Percentiles rank a stretch among this genome's conserved stretches.
Evolutionary conservation across 1,284 basidiomycete genomes (phyloP).

Genomic region (Trichosporon faecale): DNA sequence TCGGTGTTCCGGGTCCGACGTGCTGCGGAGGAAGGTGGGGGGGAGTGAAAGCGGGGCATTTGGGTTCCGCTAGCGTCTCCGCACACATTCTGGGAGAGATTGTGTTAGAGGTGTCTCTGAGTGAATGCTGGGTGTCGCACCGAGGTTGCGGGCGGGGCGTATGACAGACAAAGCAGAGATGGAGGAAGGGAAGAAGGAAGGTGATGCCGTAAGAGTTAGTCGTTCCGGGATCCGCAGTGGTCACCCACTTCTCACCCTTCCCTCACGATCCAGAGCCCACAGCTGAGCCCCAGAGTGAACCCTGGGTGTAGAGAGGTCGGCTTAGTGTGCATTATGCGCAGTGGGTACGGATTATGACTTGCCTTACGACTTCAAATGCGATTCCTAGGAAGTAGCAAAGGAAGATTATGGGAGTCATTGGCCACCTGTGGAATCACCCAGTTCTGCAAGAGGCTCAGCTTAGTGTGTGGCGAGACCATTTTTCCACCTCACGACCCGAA

Average conservation of each 20-base stretch:
- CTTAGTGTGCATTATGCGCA: neutral
- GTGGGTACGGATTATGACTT: neutral
- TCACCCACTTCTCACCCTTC: neutral
- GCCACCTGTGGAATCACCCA: neutral
- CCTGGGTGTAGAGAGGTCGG: too few relatives aligned
- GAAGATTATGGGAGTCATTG: neutral
- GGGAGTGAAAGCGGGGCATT: too few relatives aligned
- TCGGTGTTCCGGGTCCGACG: neutral
- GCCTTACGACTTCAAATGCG: too few relatives aligned
- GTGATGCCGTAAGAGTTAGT: neutral
- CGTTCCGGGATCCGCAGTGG: neutral
- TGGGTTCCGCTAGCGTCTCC: neutral
- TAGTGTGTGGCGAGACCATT: neutral
- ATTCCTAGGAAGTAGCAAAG: neutral
- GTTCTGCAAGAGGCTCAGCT: neutral
- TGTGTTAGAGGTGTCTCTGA: too few relatives aligned
- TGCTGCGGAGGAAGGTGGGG: neutral
- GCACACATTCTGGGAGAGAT: too few relatives aligned
- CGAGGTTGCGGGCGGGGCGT: neutral
- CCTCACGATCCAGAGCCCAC: too few relatives aligned
- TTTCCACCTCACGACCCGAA: neutral
- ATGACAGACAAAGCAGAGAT: neutral
- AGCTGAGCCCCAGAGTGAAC: too few relatives aligned
- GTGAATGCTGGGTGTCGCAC: neutral
- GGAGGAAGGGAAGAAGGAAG: neutral